Conservation (phyloP, 306 rosid genomes). For the Sechiopsis laciniata region DNA sequence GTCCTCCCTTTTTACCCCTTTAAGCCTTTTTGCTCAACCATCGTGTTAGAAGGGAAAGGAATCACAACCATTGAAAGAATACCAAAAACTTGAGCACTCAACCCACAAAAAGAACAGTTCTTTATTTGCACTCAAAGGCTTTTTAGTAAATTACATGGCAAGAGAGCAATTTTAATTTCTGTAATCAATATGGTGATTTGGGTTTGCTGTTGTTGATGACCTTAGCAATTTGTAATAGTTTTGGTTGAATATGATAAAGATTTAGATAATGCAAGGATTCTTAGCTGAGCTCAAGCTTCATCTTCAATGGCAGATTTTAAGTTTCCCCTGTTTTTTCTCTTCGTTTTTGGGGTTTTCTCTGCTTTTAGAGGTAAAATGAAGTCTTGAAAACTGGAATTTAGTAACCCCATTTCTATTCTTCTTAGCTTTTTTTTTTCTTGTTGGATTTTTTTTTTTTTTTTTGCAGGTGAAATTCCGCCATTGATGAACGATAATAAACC, state of each 20-base stretch:
- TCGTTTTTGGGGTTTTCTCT: constrained; percentile 22
- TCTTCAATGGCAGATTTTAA: constrained; percentile 49
- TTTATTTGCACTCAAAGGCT: constrained; percentile 4
- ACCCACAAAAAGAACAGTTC: neutral
- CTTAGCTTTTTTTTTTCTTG: neutral
- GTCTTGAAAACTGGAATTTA: neutral
- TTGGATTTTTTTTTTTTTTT: neutral
- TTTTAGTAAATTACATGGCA: neutral
- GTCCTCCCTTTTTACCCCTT: neutral
- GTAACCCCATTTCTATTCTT: neutral
- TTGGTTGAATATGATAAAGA: too few relatives aligned
- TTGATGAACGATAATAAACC: constrained; percentile 37
- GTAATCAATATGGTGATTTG: neutral
- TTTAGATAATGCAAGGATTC: too few relatives aligned
- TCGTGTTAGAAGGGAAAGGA: constrained; percentile 16
- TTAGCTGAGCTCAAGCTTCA: constrained; percentile 31
- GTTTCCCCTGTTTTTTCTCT: constrained; percentile 17
- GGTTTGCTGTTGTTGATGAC: neutral
- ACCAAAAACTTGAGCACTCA: neutral
- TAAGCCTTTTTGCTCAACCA: neutral
- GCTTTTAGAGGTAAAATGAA: constrained; percentile 33
- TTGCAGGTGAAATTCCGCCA: constrained; percentile 33
- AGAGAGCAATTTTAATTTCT: neutral
- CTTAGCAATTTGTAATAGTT: constrained; percentile 13
- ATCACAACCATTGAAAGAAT: neutral